Evolutionary conservation across 2,329 filamentous ascomycete species (phyloP).

Genomic region (Xylariaceae sp.): DNA sequence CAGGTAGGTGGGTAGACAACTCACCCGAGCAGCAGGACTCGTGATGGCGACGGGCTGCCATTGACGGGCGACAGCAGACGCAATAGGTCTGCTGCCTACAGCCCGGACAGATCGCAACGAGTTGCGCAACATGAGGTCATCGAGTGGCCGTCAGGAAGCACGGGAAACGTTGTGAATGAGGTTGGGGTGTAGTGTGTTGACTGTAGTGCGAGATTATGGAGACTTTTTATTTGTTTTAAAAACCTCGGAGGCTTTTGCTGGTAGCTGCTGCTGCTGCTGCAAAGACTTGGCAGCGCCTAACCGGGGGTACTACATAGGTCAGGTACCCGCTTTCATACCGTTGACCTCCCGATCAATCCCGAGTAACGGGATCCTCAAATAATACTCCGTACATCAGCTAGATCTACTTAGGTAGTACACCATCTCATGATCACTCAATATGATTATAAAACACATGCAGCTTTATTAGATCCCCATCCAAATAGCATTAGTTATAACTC

Average conservation of each 20-base stretch:
- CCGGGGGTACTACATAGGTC: too few relatives aligned
- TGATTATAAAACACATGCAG: too few relatives aligned
- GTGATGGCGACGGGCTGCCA: conserved; percentile 47
- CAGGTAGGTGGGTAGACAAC: conserved; percentile 20
- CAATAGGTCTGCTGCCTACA: conserved; percentile 52
- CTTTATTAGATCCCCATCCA: too few relatives aligned
- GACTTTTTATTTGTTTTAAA: conserved; percentile 21
- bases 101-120: conserved; percentile 62
- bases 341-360: too few relatives aligned
- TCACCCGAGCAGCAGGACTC: conserved; percentile 35
- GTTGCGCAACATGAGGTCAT: conserved; percentile 65
- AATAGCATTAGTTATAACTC: too few relatives aligned
- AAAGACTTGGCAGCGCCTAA: too few relatives aligned
- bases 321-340: too few relatives aligned
- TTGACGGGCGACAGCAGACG: conserved; percentile 54
- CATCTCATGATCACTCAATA: too few relatives aligned
- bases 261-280: too few relatives aligned
- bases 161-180: conserved; percentile 11
- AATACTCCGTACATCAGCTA: too few relatives aligned
- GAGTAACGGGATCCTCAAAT: too few relatives aligned
- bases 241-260: conserved; percentile 25
- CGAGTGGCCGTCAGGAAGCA: conserved; percentile 28
- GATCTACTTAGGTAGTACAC: too few relatives aligned
- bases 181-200: conserved; percentile 17
- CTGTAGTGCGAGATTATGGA: conserved; percentile 13